Evolutionary conservation across 2,329 filamentous ascomycete genomes (phyloP).

Genomic region (Aspergillus sp.): DNA sequence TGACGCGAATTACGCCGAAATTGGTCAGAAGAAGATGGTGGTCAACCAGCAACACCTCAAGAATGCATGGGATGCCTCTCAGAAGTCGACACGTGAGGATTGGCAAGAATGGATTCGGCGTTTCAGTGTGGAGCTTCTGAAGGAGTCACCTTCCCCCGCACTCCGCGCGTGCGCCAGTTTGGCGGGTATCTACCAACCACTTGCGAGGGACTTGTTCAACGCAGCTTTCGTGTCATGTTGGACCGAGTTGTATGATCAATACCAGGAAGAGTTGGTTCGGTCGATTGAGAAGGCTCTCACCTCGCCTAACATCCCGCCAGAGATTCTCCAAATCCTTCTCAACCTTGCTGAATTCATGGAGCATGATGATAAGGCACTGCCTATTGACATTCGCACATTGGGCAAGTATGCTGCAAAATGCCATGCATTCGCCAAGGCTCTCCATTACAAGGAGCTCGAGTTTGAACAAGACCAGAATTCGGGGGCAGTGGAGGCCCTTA

Average conservation of each 20-base stretch:
- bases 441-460: constrained; percentile 98
- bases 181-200: constrained; percentile 81
- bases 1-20: constrained; percentile 74
- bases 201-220: constrained; percentile 93
- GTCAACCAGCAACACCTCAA: constrained; percentile 98
- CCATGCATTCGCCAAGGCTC: constrained; percentile 93
- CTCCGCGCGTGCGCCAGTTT: constrained; percentile 86
- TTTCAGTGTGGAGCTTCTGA: constrained; percentile 89
- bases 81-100: constrained; percentile 95
- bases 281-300: constrained; percentile 95
- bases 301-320: constrained; percentile 90
- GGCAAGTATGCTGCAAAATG: constrained; percentile 94
- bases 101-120: constrained; percentile 99
- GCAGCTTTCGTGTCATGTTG: constrained; percentile 98
- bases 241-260: constrained; percentile 95
- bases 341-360: constrained; percentile 99
- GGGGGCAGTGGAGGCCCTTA: constrained; percentile 89
- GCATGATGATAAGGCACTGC: constrained; percentile 95
- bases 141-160: constrained; percentile 93
- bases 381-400: constrained; percentile 91
- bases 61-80: constrained; percentile 91
- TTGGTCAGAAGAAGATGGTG: constrained; percentile 85
- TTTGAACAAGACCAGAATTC: constrained; percentile 97
- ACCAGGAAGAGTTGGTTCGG: constrained; percentile 90
- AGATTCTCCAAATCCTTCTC: constrained; percentile 85